Evolutionary conservation across 495 filamentous ascomycete genomes (phyloP).

Genomic region (Penicillium turbatum): DNA sequence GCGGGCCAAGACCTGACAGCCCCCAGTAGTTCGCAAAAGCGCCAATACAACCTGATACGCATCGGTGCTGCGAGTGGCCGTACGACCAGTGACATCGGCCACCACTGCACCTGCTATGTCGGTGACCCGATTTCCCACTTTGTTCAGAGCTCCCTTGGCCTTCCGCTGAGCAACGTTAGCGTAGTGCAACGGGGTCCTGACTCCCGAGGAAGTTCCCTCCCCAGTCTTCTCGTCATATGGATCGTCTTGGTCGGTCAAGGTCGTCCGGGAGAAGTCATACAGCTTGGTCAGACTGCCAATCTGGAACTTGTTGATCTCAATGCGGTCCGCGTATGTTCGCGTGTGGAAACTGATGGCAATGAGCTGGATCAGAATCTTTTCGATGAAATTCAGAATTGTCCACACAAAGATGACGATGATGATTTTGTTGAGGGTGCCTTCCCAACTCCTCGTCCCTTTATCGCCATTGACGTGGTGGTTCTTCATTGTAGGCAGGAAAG

Average conservation of each 20-base stretch:
- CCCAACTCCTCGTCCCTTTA: constrained; percentile 58
- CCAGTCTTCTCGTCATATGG: constrained; percentile 56
- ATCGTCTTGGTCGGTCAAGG: constrained; percentile 67
- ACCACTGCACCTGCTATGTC: constrained; percentile 84
- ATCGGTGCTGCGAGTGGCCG: constrained; percentile 68
- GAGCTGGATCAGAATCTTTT: constrained; percentile 93
- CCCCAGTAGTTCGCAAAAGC: constrained; percentile 64
- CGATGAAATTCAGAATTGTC: constrained; percentile 73
- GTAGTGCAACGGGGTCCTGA: constrained; percentile 66
- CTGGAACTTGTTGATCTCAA: constrained; percentile 89
- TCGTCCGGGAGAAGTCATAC: constrained; percentile 73
- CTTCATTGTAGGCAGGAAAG: constrained; percentile 56
- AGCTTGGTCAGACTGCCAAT: constrained; percentile 76
- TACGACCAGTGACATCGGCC: constrained; percentile 88
- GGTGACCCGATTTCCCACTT: constrained; percentile 81
- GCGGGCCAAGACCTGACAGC: constrained; percentile 83
- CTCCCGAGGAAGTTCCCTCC: constrained; percentile 45
- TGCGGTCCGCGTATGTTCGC: constrained; percentile 86
- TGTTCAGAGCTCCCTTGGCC: constrained; percentile 68
- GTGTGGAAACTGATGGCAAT: constrained; percentile 92
- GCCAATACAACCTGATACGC: constrained; percentile 78
- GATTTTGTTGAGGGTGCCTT: constrained; percentile 77
- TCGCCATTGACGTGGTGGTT: constrained; percentile 66
- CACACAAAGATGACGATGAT: constrained; percentile 79
- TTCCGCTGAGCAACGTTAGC: constrained; percentile 62